These are phyloP conservation scores for Camellia sinensis DNA, from an alignment of 148 eudicot species.

Conservation along the genomic window DNA sequence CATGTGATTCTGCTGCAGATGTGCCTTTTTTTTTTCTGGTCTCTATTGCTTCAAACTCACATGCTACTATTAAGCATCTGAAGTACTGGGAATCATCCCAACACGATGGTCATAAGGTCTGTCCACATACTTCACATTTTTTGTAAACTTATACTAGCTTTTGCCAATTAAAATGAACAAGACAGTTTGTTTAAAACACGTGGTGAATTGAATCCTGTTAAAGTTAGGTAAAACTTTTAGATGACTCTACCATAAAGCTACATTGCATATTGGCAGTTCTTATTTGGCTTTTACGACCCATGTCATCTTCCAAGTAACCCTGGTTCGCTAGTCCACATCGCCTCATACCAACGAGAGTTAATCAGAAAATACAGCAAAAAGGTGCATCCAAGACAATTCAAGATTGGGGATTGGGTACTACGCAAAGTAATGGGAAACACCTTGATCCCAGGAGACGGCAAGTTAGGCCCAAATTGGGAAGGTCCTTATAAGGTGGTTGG, in stretches of 20 bases:
- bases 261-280: slow-evolving; percentile 42
- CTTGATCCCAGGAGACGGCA: no score
- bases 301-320: slow-evolving; percentile 76
- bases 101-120: slow-evolving; percentile 65
- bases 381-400: no score
- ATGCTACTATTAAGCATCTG: slow-evolving; percentile 58
- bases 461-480: no score
- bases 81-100: slow-evolving; percentile 70
- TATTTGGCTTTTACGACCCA: slow-evolving; percentile 95
- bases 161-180: background rate
- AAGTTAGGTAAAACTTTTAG: background rate
- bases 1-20: slow-evolving; percentile 42
- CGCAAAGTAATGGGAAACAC: no score
- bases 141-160: slow-evolving; percentile 7
- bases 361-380: no score
- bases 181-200: background rate
- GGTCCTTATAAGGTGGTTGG: no score
- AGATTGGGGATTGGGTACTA: no score
- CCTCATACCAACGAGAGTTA: no score
- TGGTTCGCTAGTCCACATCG: no score
- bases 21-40: slow-evolving; percentile 83
- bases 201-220: background rate
- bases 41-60: slow-evolving; percentile 53
- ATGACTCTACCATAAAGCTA: slow-evolving; percentile 12
- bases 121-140: no score